Evolutionary conservation across 352 stramenopile genomes (phyloP).

Genomic region (Pythium aristosporum): DNA sequence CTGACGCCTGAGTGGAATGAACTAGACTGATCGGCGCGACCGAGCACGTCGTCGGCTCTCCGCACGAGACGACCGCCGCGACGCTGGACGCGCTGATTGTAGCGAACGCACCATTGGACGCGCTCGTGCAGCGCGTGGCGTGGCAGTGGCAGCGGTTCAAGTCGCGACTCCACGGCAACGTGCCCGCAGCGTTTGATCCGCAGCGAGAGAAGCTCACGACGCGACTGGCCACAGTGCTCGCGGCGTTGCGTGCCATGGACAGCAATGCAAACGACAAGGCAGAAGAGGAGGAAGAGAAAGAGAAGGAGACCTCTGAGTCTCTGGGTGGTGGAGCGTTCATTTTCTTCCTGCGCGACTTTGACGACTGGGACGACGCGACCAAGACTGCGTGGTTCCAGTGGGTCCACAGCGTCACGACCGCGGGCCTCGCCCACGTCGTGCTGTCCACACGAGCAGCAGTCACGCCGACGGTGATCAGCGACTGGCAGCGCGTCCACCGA

Average conservation of each 20-base stretch:
- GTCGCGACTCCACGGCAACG: slow-evolving; percentile 35
- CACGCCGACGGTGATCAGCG: slow-evolving; percentile 46
- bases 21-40: slow-evolving; percentile 6
- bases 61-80: slow-evolving; percentile 31
- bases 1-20: neutral
- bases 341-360: slow-evolving; percentile 63
- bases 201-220: slow-evolving; percentile 10
- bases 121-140: slow-evolving; percentile 31
- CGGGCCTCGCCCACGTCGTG: slow-evolving; percentile 57
- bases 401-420: slow-evolving; percentile 45
- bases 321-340: slow-evolving; percentile 25
- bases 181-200: slow-evolving; percentile 38
- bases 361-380: slow-evolving; percentile 37
- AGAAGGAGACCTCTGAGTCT: neutral
- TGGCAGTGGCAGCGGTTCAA: slow-evolving; percentile 46
- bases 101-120: slow-evolving; percentile 27
- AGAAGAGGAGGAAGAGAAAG: neutral
- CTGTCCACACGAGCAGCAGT: slow-evolving; percentile 39
- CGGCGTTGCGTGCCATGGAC: slow-evolving; percentile 1
- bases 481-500: slow-evolving; percentile 38
- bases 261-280: neutral
- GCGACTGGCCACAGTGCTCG: slow-evolving; percentile 15
- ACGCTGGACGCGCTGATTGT: slow-evolving; percentile 36
- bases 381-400: slow-evolving; percentile 45
- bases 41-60: slow-evolving; percentile 31